Percentiles rank a stretch among this genome's conserved stretches.
phyloP scores from a whole-genome alignment of 495 filamentous ascomycete genomes.

The Parathielavia appendiculata region DNA sequence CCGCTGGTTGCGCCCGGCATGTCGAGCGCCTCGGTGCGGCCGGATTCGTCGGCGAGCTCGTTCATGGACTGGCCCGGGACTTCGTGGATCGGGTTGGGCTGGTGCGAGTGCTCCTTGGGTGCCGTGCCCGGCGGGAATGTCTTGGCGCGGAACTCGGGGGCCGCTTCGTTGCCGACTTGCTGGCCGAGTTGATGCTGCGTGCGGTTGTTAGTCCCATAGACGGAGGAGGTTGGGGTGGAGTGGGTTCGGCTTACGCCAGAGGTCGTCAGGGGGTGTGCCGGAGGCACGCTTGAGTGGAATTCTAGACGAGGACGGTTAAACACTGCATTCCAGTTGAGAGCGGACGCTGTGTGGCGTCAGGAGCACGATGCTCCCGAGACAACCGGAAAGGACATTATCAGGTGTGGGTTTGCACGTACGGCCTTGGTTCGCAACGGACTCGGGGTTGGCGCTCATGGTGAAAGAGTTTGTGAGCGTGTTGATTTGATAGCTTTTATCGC shows the following conservation, averaged over 20 bases:
- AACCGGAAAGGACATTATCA: not conserved
- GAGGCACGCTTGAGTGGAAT: constrained; percentile 50
- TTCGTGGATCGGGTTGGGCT: constrained; percentile 5
- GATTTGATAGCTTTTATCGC: no score
- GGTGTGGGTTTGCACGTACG: constrained; percentile 7
- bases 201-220: not conserved
- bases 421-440: constrained; percentile 52
- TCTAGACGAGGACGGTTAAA: constrained; percentile 12
- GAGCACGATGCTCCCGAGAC: not conserved
- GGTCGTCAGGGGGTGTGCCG: constrained; percentile 48
- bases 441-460: constrained; percentile 53
- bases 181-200: not conserved
- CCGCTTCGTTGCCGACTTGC: constrained; percentile 53
- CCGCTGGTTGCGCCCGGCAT: constrained; percentile 58
- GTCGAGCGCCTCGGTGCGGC: constrained; percentile 41
- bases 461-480: no score
- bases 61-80: constrained; percentile 47
- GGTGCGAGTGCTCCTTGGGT: not conserved
- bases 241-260: constrained; percentile 46
- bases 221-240: constrained; percentile 9
- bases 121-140: constrained; percentile 60
- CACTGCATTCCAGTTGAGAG: not conserved
- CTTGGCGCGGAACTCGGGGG: constrained; percentile 59
- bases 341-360: not conserved
- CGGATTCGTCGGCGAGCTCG: constrained; percentile 10